These are phyloP conservation scores for Penicillium olsonii DNA, from an alignment of 2,329 filamentous ascomycete species.

Conservation along the genomic window DNA sequence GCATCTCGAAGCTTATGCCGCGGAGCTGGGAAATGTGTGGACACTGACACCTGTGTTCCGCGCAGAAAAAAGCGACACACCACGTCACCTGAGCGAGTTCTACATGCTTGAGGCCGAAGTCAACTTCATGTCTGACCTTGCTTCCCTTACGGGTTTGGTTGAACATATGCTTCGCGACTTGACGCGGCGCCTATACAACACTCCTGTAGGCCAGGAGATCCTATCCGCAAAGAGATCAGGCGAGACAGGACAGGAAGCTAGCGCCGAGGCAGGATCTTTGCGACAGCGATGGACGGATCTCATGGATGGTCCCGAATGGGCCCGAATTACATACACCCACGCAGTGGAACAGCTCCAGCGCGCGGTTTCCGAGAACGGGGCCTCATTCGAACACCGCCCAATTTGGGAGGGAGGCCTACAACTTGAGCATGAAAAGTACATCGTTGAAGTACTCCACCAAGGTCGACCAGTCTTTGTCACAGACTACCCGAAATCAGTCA, in stretches of 20 bases:
- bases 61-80: conserved; percentile 89
- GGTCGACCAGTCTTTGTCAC: conserved; percentile 82
- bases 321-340: conserved; percentile 77
- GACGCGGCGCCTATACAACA: conserved; percentile 52
- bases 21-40: conserved; percentile 89
- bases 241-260: conserved; percentile 44
- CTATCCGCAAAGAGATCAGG: conserved; percentile 47
- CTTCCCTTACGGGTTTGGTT: conserved; percentile 73
- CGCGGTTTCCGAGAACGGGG: conserved; percentile 52
- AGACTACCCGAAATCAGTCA: conserved; percentile 83
- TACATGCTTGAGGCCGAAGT: conserved; percentile 97
- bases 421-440: conserved; percentile 88
- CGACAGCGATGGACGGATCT: conserved; percentile 73
- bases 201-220: conserved; percentile 58
- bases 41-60: conserved; percentile 90
- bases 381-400: conserved; percentile 67
- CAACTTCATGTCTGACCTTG: conserved; percentile 71
- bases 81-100: conserved; percentile 92
- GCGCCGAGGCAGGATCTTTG: conserved; percentile 48
- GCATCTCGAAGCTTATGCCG: conserved; percentile 87
- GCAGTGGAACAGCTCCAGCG: conserved; percentile 70
- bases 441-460: conserved; percentile 68
- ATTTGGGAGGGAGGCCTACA: conserved; percentile 75
- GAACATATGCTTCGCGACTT: conserved; percentile 72
- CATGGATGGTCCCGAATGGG: conserved; percentile 61